Percentiles rank a stretch among this genome's conserved stretches.
phyloP scores from a whole-genome alignment of 179 eudicot genomes.

The Actinidia arguta region DNA sequence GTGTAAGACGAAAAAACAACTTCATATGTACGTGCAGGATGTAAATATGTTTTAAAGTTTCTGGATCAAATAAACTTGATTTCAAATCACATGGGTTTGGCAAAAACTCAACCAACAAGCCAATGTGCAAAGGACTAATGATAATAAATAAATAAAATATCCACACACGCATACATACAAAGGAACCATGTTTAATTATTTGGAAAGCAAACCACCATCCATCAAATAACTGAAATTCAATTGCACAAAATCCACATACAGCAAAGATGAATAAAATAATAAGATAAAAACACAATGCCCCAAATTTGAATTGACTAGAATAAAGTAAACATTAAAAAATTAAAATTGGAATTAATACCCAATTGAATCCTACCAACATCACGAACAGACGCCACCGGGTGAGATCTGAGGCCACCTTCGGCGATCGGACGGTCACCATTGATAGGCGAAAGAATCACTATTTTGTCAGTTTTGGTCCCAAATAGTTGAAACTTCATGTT shows the following conservation, averaged over 20 bases:
- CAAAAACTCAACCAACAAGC: no score
- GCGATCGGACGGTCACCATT: conserved; percentile 27
- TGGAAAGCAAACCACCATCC: background rate
- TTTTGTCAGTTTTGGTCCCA: conserved; percentile 30
- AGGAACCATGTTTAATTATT: background rate
- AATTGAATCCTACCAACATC: conserved; percentile 27
- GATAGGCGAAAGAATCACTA: conserved; percentile 34
- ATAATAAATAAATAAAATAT: no score
- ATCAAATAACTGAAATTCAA: conserved; percentile 2
- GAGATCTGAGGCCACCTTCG: conserved; percentile 26
- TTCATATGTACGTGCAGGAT: no score
- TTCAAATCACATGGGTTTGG: no score
- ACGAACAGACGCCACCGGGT: conserved; percentile 2
- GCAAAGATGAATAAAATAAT: background rate
- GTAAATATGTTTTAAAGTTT: no score
- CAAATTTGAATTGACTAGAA: background rate
- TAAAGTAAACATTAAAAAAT: background rate
- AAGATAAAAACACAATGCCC: background rate
- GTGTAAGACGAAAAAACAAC: no score
- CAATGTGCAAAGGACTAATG: no score
- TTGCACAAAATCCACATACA: background rate
- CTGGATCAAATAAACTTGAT: no score
- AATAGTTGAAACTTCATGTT: conserved; percentile 28
- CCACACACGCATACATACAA: background rate
- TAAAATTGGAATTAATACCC: background rate